Base-by-base conservation (phyloP, 257 asterid genomes). In the Coffea eugenioides region DNA sequence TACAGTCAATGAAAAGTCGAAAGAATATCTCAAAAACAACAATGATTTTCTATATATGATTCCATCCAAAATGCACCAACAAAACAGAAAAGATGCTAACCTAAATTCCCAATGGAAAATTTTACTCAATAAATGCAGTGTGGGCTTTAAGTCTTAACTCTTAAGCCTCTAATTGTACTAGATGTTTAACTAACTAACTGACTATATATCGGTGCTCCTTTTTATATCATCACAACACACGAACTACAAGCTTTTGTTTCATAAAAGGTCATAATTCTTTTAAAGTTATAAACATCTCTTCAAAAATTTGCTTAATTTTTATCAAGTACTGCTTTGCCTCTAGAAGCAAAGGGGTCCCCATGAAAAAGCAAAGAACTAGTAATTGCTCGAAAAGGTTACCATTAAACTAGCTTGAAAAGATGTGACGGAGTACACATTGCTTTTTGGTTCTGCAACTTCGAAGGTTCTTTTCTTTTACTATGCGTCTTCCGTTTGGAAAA, bases 281-380 rank as follows among this genome's bases (percentile, higher is more conserved):
- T 49, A 49, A 49, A 15, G 56, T 49, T 59, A 10, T 20, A 57
- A 57, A 57, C 25, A 20, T 57, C 66, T 6, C 66, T 59, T 59
- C 27, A 18, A n/a, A 4, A 49, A 49, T 2, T 49, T 15, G 5
- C 14, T 2, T 2, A 51, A 11, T 51, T 16, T 51, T 12, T 0
- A 51, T 2, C 18, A 12, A 51, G 18, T 51, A 51, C 4, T 66
- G n/a, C 67, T 64, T 64, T 64, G 16, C 36, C 69, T 25, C 11
- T 14, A n/a, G 69, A 21, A 13, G 36, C 31, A 9, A 83, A 79
- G 77, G 83, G 70, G 87, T 77, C 84, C 83, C 83, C 15, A 45
- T 2, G 41, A 34, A 77, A 80, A 76, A 25, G 59, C 12, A 8
- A 62, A n/a, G 5, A n/a, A 61, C 61, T 57, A 31, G 31, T 31